Evolutionary conservation across 208 protist genomes (phyloP).

Genomic region (Leishmania major): DNA sequence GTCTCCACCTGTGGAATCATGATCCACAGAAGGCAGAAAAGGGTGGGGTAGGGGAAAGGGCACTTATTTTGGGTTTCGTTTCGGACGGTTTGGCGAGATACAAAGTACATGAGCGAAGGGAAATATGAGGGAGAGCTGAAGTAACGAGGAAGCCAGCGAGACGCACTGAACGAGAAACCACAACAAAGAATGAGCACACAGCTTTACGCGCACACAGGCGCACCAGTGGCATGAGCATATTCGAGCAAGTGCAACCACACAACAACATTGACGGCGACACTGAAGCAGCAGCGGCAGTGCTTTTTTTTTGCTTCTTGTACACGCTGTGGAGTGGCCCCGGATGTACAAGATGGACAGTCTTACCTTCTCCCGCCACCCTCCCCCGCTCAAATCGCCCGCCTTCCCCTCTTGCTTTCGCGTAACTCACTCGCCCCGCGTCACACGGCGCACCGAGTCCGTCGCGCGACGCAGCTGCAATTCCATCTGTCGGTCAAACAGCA

Average conservation of each 20-base stretch:
- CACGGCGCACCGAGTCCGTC: conserved; percentile 25
- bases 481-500: conserved; percentile 48
- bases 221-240: neutral
- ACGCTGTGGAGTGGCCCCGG: neutral
- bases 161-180: neutral
- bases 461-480: conserved; percentile 35
- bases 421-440: neutral
- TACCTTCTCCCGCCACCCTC: neutral
- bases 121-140: neutral
- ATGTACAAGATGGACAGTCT: neutral
- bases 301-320: neutral
- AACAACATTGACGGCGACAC: neutral
- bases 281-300: neutral
- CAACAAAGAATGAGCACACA: neutral
- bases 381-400: neutral
- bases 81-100: neutral
- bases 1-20: neutral
- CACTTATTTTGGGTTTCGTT: neutral
- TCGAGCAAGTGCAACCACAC: neutral
- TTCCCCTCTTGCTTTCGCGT: neutral
- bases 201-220: neutral
- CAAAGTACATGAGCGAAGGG: neutral
- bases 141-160: neutral
- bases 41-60: neutral
- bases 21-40: neutral